Percentiles rank a stretch among this genome's conserved stretches.
phyloP scores from a whole-genome alignment of 23 red algal genomes.

The Gracilaria gracilis region DNA sequence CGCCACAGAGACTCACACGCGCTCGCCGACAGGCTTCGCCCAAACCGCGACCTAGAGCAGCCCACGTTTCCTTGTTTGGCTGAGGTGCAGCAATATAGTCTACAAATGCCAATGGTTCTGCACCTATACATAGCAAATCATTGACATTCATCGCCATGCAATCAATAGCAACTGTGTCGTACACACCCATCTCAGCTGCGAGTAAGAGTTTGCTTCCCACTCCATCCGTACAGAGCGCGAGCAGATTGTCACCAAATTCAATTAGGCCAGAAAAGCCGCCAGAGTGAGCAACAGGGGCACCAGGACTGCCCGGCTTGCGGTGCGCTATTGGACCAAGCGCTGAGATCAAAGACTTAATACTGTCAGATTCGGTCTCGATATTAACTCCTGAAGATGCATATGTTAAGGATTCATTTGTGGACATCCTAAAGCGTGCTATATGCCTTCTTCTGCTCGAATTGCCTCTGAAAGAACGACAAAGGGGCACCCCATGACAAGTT shows the following conservation, averaged over 20 bases:
- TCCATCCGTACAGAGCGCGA: conserved; percentile 91
- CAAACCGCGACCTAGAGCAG: conserved; percentile 72
- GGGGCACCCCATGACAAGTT: not conserved
- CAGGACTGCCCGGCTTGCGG: conserved; percentile 48
- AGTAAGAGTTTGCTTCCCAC: conserved; percentile 92
- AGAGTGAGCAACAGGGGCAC: conserved; percentile 59
- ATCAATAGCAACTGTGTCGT: conserved; percentile 85
- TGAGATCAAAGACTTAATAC: conserved; percentile 65
- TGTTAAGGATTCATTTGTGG: conserved; percentile 5
- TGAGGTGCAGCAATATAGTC: conserved; percentile 94
- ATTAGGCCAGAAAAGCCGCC: conserved; percentile 91
- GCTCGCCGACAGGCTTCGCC: conserved; percentile 77
- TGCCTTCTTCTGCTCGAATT: not conserved
- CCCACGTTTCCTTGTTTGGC: conserved; percentile 71
- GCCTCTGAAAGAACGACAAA: not conserved
- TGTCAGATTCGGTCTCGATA: conserved; percentile 71
- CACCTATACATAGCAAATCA: conserved; percentile 94
- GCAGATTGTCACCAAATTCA: conserved; percentile 82
- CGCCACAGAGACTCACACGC: conserved; percentile 86
- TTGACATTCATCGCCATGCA: conserved; percentile 99
- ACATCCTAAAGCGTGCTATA: not conserved
- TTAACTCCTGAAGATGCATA: conserved; percentile 89
- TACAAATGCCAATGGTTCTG: conserved; percentile 96
- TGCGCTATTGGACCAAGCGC: conserved; percentile 50
- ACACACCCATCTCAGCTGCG: conserved; percentile 66